Evolutionary conservation across 73 alveolate genomes (phyloP).

Genomic region (Tetrahymena elliotti): DNA sequence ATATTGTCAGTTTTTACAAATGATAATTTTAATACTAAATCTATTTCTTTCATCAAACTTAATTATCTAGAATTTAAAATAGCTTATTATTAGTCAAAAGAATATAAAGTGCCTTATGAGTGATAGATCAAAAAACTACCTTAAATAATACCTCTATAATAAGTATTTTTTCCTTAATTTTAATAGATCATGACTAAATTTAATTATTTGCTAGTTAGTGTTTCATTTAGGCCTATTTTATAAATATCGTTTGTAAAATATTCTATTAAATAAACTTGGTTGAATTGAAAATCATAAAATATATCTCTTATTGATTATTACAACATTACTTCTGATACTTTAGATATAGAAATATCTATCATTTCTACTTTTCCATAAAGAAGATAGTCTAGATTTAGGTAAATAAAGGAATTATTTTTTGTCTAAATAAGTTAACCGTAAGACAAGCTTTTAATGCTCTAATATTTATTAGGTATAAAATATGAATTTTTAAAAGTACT

Average conservation of each 20-base stretch:
- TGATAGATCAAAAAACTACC: background rate
- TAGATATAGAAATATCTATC: background rate
- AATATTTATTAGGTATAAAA: background rate
- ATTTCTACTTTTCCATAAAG: background rate
- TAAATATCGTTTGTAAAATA: background rate
- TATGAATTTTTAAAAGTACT: background rate
- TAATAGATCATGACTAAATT: background rate
- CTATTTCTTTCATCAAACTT: background rate
- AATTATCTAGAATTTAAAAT: background rate
- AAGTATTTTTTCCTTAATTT: background rate
- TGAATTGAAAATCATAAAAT: background rate
- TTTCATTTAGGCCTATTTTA: background rate
- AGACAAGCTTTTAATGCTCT: background rate
- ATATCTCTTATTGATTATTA: background rate
- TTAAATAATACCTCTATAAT: background rate
- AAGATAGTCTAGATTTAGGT: background rate
- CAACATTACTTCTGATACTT: background rate
- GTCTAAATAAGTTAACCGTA: background rate
- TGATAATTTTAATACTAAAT: background rate
- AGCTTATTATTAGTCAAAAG: background rate
- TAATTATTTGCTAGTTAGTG: background rate
- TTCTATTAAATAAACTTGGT: background rate
- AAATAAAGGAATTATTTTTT: background rate
- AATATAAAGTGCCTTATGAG: background rate
- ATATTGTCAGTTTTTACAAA: background rate